Percentiles rank a stretch among this genome's conserved stretches.
Evolutionary conservation across 192 early-diverging fungal genomes (phyloP).

Genomic region (Phycomyces blakesleeanus): DNA sequence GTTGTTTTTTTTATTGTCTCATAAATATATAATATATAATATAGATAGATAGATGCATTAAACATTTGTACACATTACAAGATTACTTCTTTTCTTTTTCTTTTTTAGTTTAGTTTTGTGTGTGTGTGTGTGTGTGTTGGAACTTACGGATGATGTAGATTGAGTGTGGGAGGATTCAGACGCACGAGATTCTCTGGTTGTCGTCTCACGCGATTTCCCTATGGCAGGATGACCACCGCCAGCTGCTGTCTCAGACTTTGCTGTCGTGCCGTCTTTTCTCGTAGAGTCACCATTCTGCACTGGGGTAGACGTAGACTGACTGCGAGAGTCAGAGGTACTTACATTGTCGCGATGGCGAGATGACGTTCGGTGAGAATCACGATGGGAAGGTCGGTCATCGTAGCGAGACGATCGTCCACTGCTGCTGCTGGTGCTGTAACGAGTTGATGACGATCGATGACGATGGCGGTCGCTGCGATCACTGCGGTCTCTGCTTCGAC

Average conservation of each 20-base stretch:
- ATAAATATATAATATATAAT: too few species aligned
- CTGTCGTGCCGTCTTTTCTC: slow-evolving; percentile 21
- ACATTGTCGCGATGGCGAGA: slow-evolving; percentile 19
- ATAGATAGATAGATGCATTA: too few species aligned
- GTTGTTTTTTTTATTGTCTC: too few species aligned
- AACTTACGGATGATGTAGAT: background rate
- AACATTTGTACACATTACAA: background rate
- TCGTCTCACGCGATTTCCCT: background rate
- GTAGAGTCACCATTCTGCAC: slow-evolving; percentile 20
- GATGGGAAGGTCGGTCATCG: slow-evolving; percentile 27
- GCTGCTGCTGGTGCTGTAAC: slow-evolving; percentile 18
- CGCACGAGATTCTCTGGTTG: slow-evolving; percentile 6
- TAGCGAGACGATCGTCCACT: slow-evolving; percentile 24
- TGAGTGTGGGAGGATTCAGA: background rate
- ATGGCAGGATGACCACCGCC: slow-evolving; percentile 2
- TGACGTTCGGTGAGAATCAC: background rate
- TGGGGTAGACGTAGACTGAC: slow-evolving; percentile 10
- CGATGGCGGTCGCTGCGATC: slow-evolving; percentile 35
- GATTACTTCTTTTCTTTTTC: background rate
- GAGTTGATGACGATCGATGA: slow-evolving; percentile 22
- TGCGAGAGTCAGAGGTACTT: slow-evolving; percentile 24
- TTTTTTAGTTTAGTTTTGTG: too few species aligned
- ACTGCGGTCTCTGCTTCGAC: slow-evolving; percentile 42
- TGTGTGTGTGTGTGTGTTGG: background rate
- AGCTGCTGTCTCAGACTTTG: slow-evolving; percentile 8